These are phyloP conservation scores for Cutaneotrichosporon arboriforme DNA, from an alignment of 1,284 basidiomycete genomes.

Conservation along the genomic window DNA sequence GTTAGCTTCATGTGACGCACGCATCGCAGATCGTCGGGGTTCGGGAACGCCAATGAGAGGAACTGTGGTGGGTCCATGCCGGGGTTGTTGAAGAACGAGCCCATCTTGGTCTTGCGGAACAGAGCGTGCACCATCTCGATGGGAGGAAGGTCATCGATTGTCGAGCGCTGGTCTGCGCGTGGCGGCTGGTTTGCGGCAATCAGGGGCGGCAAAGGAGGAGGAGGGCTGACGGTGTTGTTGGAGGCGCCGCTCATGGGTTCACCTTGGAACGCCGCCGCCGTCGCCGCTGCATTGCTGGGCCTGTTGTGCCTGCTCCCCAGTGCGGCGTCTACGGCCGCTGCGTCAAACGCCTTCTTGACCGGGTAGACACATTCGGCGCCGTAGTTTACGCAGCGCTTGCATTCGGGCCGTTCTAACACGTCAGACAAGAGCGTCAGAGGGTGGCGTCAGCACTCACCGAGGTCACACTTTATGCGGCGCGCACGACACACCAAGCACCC, in stretches of 20 bases:
- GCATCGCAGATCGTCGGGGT: constrained; percentile 33
- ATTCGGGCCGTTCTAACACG: constrained; percentile 5
- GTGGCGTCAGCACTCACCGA: constrained; percentile 24
- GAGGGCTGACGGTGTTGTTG: constrained; percentile 2
- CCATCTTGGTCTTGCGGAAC: constrained; percentile 38
- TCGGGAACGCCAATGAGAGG: constrained; percentile 27
- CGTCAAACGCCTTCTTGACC: constrained; percentile 32
- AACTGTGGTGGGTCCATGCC: constrained; percentile 37
- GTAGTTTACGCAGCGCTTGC: constrained; percentile 20
- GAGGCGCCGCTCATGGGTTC: neutral
- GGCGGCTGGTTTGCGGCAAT: constrained; percentile 1
- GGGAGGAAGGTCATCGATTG: constrained; percentile 18
- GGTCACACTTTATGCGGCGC: constrained; percentile 36
- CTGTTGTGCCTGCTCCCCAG: constrained; percentile 26
- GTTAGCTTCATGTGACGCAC: constrained; percentile 18
- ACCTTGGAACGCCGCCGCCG: constrained; percentile 8
- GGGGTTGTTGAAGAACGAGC: constrained; percentile 33
- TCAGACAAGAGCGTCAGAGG: neutral
- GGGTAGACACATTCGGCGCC: constrained; percentile 36
- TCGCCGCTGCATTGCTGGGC: constrained; percentile 14
- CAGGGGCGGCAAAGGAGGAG: neutral
- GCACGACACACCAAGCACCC: constrained; percentile 38
- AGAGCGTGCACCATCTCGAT: constrained; percentile 36
- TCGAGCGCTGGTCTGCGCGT: constrained; percentile 2
- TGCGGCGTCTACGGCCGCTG: constrained; percentile 20